These are phyloP conservation scores for Tarenaya hassleriana DNA, from an alignment of 345 rosid genomes.

Conservation along the genomic window DNA sequence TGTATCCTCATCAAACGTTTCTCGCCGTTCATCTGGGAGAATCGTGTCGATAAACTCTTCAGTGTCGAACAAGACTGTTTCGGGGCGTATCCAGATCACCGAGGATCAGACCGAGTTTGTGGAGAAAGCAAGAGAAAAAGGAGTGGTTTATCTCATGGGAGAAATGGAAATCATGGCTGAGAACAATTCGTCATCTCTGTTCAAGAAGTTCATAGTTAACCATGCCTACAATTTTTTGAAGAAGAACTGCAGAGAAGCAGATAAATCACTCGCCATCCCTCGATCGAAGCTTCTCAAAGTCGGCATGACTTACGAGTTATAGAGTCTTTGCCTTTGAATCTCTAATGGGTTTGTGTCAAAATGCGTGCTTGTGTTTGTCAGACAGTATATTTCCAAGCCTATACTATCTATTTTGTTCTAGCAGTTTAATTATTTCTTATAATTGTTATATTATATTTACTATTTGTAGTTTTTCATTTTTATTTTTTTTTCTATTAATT, in stretches of 20 bases:
- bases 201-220: constrained; percentile 59
- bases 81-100: constrained; percentile 15
- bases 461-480: too few species aligned
- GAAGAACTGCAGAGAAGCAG: constrained; percentile 57
- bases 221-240: constrained; percentile 46
- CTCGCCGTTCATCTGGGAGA: constrained; percentile 38
- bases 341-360: too few species aligned
- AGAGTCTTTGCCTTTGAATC: too few species aligned
- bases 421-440: too few species aligned
- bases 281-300: constrained; percentile 54
- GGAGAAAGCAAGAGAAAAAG: constrained; percentile 52
- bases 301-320: constrained; percentile 82
- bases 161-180: constrained; percentile 55
- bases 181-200: constrained; percentile 37
- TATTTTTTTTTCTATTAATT: too few species aligned
- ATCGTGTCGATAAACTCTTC: constrained; percentile 27
- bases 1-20: constrained; percentile 19
- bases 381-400: too few species aligned
- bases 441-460: too few species aligned
- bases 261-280: constrained; percentile 54
- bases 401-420: too few species aligned
- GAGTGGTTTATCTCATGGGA: constrained; percentile 61
- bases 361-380: too few species aligned
- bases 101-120: constrained; percentile 54
- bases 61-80: constrained; percentile 23